These are phyloP conservation scores for Isoetes engelmannii DNA, from an alignment of 83 land plant genomes.

Conservation along the genomic window DNA sequence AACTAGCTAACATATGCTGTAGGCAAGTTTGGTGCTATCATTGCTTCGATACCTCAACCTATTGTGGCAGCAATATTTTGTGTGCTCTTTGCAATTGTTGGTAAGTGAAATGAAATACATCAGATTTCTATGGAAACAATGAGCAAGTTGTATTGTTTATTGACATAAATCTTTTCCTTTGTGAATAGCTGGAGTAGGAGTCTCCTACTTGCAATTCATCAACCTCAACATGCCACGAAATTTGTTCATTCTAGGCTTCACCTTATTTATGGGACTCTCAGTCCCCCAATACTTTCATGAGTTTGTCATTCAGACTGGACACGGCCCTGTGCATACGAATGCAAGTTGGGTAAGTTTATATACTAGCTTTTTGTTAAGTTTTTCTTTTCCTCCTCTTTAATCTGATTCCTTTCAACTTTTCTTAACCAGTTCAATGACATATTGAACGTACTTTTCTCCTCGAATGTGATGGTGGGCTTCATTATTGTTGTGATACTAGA, in stretches of 20 bases:
- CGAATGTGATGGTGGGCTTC: conserved; percentile 21
- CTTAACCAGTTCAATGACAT: conserved; percentile 31
- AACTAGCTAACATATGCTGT: neutral
- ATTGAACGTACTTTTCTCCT: conserved; percentile 19
- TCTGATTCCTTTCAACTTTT: neutral
- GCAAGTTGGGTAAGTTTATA: conserved; percentile 65
- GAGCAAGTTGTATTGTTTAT: neutral
- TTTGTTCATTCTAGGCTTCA: conserved; percentile 72
- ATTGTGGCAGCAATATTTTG: conserved; percentile 84
- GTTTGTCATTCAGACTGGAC: conserved; percentile 46
- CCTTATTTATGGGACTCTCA: conserved; percentile 76
- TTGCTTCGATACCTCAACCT: conserved; percentile 82
- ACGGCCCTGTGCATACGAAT: conserved; percentile 72
- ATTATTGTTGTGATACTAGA: conserved; percentile 20
- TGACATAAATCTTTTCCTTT: neutral
- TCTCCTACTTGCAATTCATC: conserved; percentile 80
- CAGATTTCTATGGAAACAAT: neutral
- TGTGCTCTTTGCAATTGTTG: conserved; percentile 75
- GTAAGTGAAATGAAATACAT: conserved; percentile 33
- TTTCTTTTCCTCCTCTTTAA: neutral
- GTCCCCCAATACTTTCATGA: conserved; percentile 74
- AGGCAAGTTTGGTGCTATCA: conserved; percentile 95
- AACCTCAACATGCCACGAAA: conserved; percentile 86
- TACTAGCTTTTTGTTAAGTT: neutral
- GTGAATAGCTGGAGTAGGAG: conserved; percentile 63